phyloP scores from a whole-genome alignment of 164 flowering plant species.

The Buxus sempervirens region DNA sequence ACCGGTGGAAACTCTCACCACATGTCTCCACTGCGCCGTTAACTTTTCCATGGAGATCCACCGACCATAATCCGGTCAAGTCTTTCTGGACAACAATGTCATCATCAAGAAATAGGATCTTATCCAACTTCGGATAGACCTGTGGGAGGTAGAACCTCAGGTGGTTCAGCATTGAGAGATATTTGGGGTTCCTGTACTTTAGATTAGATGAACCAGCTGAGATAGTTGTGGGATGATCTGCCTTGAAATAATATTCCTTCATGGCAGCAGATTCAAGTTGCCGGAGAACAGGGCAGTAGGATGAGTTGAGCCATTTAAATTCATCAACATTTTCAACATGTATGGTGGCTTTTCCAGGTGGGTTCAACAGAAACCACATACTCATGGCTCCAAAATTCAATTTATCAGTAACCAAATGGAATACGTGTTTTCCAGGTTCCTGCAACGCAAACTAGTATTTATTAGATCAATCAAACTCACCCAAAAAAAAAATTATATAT shows the following conservation, averaged over 20 bases:
- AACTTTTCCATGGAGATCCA: constrained; percentile 91
- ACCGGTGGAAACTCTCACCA: constrained; percentile 96
- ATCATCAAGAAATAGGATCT: constrained; percentile 95
- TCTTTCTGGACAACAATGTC: constrained; percentile 99
- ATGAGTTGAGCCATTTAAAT: constrained; percentile 95
- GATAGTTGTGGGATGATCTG: constrained; percentile 79
- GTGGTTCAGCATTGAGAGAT: constrained; percentile 97
- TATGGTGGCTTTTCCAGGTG: constrained; percentile 95
- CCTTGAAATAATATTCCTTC: constrained; percentile 95
- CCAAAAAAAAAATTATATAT: too few relatives aligned
- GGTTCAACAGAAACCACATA: constrained; percentile 97
- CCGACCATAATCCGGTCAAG: constrained; percentile 82
- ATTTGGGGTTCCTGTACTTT: constrained; percentile 95
- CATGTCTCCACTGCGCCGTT: constrained; percentile 99
- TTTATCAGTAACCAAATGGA: constrained; percentile 95
- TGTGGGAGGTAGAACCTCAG: constrained; percentile 96
- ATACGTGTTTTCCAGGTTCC: constrained; percentile 96
- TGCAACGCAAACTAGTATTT: constrained; percentile 36
- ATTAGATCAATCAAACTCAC: not conserved
- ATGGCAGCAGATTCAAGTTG: constrained; percentile 94
- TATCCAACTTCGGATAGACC: constrained; percentile 93
- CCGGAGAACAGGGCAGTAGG: constrained; percentile 89
- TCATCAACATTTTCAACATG: constrained; percentile 99
- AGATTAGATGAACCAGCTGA: constrained; percentile 90
- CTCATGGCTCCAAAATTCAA: constrained; percentile 98